Conservation (phyloP, 768 basidiomycete species). For the Boletus sp. region DNA sequence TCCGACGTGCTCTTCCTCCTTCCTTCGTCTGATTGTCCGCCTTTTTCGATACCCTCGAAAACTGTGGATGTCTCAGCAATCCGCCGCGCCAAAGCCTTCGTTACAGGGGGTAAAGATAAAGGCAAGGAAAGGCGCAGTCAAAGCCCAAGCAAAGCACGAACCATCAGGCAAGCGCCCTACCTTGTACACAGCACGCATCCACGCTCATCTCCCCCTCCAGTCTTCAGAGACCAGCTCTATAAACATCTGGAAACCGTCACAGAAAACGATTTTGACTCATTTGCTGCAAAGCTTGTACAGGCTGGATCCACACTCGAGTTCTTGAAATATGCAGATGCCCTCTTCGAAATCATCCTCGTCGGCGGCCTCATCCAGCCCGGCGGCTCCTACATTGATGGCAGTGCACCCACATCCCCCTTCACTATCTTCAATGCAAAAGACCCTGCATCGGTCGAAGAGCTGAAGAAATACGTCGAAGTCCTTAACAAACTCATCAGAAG, state of each 20-base stretch:
- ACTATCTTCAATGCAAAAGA: slow-evolving; percentile 80
- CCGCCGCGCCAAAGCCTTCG: slow-evolving; percentile 81
- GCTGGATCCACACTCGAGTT: slow-evolving; percentile 93
- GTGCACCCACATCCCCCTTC: slow-evolving; percentile 83
- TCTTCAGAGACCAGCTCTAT: slow-evolving; percentile 91
- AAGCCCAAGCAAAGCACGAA: slow-evolving; percentile 93
- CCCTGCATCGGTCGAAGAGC: slow-evolving; percentile 76
- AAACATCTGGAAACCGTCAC: slow-evolving; percentile 86
- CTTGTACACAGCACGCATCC: background rate
- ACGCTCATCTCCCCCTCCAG: slow-evolving; percentile 37
- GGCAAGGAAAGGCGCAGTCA: slow-evolving; percentile 90
- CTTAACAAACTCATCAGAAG: slow-evolving; percentile 95
- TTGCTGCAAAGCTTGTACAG: slow-evolving; percentile 80
- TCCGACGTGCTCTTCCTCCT: slow-evolving; percentile 12
- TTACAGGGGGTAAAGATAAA: slow-evolving; percentile 91
- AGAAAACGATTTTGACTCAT: slow-evolving; percentile 77
- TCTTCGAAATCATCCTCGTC: slow-evolving; percentile 95
- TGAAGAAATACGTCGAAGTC: slow-evolving; percentile 93
- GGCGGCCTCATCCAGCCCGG: slow-evolving; percentile 97
- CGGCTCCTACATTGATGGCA: slow-evolving; percentile 86
- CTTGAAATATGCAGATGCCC: slow-evolving; percentile 94
- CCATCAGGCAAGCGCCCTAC: slow-evolving; percentile 51
- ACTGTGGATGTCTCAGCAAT: slow-evolving; percentile 92
- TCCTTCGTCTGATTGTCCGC: slow-evolving; percentile 21
- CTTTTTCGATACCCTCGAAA: slow-evolving; percentile 31